Evolutionary conservation across 2,329 filamentous ascomycete species (phyloP).

Genomic region (Clonostachys chloroleuca): DNA sequence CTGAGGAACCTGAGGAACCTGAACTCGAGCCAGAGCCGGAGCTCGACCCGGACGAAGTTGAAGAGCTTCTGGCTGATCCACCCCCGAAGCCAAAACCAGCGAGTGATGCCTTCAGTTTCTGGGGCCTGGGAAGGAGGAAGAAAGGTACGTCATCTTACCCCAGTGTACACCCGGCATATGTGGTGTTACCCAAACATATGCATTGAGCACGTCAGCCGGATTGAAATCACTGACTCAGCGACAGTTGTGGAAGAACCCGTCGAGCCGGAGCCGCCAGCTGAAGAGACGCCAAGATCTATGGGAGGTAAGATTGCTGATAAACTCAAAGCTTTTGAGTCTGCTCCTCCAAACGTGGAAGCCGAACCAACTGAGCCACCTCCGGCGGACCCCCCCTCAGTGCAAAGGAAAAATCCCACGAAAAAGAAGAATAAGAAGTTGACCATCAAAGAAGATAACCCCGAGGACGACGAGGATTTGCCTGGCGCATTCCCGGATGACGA

Average conservation of each 20-base stretch:
- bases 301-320: constrained; percentile 51
- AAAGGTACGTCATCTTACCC: constrained; percentile 28
- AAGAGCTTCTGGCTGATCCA: constrained; percentile 29
- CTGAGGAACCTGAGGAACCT: constrained; percentile 30
- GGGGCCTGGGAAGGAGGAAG: constrained; percentile 44
- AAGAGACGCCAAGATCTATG: constrained; percentile 39
- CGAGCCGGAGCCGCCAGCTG: constrained; percentile 29
- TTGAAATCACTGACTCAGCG: constrained; percentile 45
- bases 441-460: constrained; percentile 22
- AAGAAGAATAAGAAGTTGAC: constrained; percentile 27
- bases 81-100: constrained; percentile 13
- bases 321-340: constrained; percentile 50
- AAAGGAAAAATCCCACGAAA: constrained; percentile 36
- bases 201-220: constrained; percentile 8
- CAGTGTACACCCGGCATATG: no score
- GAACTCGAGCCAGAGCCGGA: constrained; percentile 16
- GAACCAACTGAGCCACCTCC: constrained; percentile 10
- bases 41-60: constrained; percentile 34
- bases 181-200: background rate
- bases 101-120: constrained; percentile 49
- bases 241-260: constrained; percentile 38
- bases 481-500: constrained; percentile 49
- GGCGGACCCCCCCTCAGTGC: constrained; percentile 8
- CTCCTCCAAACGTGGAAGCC: constrained; percentile 13
- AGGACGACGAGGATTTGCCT: constrained; percentile 31